Percentiles rank a stretch among this genome's conserved stretches.
These are phyloP conservation scores for Entomophthora muscae DNA, from an alignment of 371 early-diverging fungal species.

Conservation along the genomic window DNA sequence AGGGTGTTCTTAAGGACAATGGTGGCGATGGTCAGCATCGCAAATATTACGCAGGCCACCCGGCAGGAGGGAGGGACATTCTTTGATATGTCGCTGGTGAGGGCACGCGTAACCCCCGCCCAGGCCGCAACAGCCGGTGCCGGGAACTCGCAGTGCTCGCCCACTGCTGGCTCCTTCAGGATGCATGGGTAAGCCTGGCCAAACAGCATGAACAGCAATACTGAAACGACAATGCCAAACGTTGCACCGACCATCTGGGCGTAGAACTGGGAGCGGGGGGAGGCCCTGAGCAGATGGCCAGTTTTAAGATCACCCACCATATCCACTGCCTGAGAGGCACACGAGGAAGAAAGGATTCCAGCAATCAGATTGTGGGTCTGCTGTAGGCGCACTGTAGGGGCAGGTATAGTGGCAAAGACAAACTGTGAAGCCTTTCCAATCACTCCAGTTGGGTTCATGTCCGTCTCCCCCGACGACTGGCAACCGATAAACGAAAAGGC, in stretches of 20 bases:
- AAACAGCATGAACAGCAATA: slow-evolving; percentile 38
- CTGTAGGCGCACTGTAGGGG: slow-evolving; percentile 13
- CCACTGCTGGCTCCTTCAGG: slow-evolving; percentile 12
- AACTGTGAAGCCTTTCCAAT: slow-evolving; percentile 46
- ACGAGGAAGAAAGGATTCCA: slow-evolving; percentile 37
- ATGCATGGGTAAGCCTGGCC: slow-evolving; percentile 43
- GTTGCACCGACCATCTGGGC: slow-evolving; percentile 43
- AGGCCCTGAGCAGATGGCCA: slow-evolving; percentile 39
- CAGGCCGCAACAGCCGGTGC: slow-evolving; percentile 44
- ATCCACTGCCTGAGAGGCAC: slow-evolving; percentile 41
- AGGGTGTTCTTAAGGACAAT: slow-evolving; percentile 26
- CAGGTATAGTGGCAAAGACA: slow-evolving; percentile 35
- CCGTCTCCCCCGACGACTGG: slow-evolving; percentile 45
- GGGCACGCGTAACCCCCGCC: slow-evolving; percentile 30
- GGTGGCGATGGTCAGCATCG: slow-evolving; percentile 27
- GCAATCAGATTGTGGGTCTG: slow-evolving; percentile 38
- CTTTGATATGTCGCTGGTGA: slow-evolving; percentile 23
- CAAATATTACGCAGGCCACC: slow-evolving; percentile 20
- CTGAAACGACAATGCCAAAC: slow-evolving; percentile 34
- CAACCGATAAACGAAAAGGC: slow-evolving; percentile 47
- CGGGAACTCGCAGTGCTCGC: slow-evolving; percentile 32
- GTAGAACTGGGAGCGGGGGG: slow-evolving; percentile 42
- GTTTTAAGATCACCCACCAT: slow-evolving; percentile 50
- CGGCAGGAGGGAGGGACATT: slow-evolving; percentile 13
- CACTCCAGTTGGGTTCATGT: slow-evolving; percentile 43